phyloP scores from a whole-genome alignment of 768 basidiomycete genomes.

The Serpula lacrymans region DNA sequence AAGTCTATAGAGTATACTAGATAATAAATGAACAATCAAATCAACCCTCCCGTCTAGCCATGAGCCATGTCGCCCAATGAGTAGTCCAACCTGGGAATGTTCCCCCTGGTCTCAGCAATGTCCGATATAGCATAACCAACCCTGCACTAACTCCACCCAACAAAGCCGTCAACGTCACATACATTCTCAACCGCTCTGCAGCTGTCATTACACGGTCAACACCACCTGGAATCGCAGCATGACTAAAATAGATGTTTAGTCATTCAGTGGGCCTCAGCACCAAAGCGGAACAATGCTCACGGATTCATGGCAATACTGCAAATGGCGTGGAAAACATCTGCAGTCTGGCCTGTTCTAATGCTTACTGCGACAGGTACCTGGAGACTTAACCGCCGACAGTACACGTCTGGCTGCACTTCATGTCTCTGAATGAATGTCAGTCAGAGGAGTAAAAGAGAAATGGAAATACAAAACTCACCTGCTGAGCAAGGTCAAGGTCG shows the following conservation, averaged over 20 bases:
- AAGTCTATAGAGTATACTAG: slow-evolving; percentile 13
- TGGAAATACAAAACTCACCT: slow-evolving; percentile 45
- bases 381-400: slow-evolving; percentile 84
- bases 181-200: slow-evolving; percentile 64
- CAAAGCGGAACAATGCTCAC: slow-evolving; percentile 44
- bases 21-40: slow-evolving; percentile 1
- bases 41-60: slow-evolving; percentile 46
- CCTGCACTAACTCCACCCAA: slow-evolving; percentile 75
- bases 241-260: slow-evolving; percentile 34
- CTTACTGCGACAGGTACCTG: slow-evolving; percentile 94
- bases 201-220: slow-evolving; percentile 73
- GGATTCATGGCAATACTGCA: slow-evolving; percentile 84
- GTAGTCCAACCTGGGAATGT: slow-evolving; percentile 50
- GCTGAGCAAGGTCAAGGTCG: slow-evolving; percentile 93
- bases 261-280: slow-evolving; percentile 11
- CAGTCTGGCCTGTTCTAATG: slow-evolving; percentile 79
- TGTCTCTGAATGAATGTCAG: slow-evolving; percentile 58
- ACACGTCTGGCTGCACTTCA: slow-evolving; percentile 98
- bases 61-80: slow-evolving; percentile 65
- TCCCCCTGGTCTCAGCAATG: slow-evolving; percentile 59
- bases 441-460: slow-evolving; percentile 8
- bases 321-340: slow-evolving; percentile 85
- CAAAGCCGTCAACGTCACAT: slow-evolving; percentile 68
- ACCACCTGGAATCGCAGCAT: slow-evolving; percentile 77
- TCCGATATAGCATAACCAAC: slow-evolving; percentile 67